phyloP scores from a whole-genome alignment of 2,329 filamentous ascomycete genomes.

The Fusarium kyushuense region DNA sequence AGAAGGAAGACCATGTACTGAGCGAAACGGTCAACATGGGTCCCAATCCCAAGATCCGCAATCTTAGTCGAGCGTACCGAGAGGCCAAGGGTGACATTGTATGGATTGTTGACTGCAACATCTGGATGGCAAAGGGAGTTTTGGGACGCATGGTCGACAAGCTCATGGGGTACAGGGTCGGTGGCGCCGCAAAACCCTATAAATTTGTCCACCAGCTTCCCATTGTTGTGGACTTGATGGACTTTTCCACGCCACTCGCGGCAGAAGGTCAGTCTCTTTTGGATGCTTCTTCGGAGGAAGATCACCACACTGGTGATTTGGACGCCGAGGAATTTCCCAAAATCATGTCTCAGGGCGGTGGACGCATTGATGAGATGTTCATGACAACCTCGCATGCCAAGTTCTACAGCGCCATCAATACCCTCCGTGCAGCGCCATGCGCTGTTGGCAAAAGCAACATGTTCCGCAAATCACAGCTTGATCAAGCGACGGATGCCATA shows the following conservation, averaged over 20 bases:
- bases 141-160: slow-evolving; percentile 90
- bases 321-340: slow-evolving; percentile 42
- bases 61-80: slow-evolving; percentile 92
- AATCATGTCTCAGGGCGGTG: slow-evolving; percentile 69
- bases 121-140: slow-evolving; percentile 86
- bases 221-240: slow-evolving; percentile 80
- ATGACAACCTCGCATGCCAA: slow-evolving; percentile 95
- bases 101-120: slow-evolving; percentile 96
- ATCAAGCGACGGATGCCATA: slow-evolving; percentile 72
- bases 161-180: slow-evolving; percentile 74
- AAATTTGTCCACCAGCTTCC: slow-evolving; percentile 98
- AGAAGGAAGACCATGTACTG: slow-evolving; percentile 82
- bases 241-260: slow-evolving; percentile 42
- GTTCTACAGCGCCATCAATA: slow-evolving; percentile 98
- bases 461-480: slow-evolving; percentile 92
- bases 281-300: slow-evolving; percentile 51
- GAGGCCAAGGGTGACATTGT: slow-evolving; percentile 89
- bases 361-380: slow-evolving; percentile 92
- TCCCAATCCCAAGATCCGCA: slow-evolving; percentile 98
- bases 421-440: slow-evolving; percentile 89
- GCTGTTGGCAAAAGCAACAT: slow-evolving; percentile 98
- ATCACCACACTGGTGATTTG: slow-evolving; percentile 34
- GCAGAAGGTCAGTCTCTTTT: slow-evolving; percentile 49
- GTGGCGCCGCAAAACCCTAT: slow-evolving; percentile 68
- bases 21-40: slow-evolving; percentile 73